Conservation (phyloP, 768 basidiomycete genomes). For the Pulveroboletus sp. region DNA sequence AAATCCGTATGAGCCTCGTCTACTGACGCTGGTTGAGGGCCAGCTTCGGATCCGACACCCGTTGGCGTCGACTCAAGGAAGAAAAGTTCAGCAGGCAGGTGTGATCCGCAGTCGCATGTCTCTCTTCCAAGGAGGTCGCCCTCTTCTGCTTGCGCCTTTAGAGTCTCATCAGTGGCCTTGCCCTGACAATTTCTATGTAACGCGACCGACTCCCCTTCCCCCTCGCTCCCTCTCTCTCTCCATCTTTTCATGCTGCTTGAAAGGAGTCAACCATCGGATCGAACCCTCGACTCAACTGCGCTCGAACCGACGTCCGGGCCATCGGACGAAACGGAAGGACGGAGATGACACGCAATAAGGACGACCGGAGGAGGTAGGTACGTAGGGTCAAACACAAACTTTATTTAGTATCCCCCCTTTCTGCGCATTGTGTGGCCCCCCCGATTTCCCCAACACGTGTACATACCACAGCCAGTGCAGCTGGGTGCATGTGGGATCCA, state of each 20-base stretch:
- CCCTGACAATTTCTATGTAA: neutral
- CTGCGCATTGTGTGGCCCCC: no score
- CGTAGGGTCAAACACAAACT: neutral
- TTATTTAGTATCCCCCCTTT: neutral
- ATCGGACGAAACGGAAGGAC: neutral
- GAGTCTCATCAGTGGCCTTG: neutral
- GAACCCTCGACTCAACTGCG: slow-evolving; percentile 11
- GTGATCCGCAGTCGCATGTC: no score
- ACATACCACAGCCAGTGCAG: no score
- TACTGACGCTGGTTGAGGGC: no score
- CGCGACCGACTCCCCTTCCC: neutral
- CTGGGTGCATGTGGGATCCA: no score
- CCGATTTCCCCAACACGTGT: no score
- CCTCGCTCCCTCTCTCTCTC: no score
- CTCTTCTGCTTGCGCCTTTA: neutral
- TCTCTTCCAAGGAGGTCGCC: neutral
- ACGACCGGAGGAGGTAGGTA: neutral
- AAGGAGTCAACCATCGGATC: neutral
- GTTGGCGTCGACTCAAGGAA: no score
- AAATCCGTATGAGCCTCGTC: no score
- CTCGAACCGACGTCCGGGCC: neutral
- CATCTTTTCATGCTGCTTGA: neutral
- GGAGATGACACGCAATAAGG: neutral
- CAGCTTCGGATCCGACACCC: no score
- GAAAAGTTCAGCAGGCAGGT: neutral